phyloP scores from a whole-genome alignment of 352 stramenopile species.

The Thalassiosira pacifica region DNA sequence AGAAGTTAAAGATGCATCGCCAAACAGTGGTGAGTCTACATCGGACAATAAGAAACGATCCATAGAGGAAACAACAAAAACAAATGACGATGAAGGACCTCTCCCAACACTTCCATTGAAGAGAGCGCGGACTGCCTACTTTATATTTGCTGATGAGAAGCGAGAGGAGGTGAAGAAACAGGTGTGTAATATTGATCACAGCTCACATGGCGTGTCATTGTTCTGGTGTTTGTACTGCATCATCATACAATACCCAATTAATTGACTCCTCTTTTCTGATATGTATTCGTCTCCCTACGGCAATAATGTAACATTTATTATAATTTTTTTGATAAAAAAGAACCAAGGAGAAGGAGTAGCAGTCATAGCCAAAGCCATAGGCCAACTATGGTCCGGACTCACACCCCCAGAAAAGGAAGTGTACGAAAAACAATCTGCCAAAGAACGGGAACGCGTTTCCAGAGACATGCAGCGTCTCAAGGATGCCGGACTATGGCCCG shows the following conservation, averaged over 20 bases:
- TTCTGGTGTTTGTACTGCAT: background rate
- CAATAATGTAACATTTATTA: background rate
- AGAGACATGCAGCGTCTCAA: constrained; percentile 83
- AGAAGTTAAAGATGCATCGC: too few relatives aligned
- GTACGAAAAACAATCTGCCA: constrained; percentile 89
- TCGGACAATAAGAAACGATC: constrained; percentile 22
- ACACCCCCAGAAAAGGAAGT: constrained; percentile 89
- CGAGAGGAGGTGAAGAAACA: constrained; percentile 68
- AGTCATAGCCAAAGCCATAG: constrained; percentile 91
- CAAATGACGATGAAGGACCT: constrained; percentile 33
- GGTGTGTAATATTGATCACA: constrained; percentile 8
- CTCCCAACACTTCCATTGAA: constrained; percentile 71
- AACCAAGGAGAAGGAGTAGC: constrained; percentile 75
- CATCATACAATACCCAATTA: too few relatives aligned
- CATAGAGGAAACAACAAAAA: background rate
- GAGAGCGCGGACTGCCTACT: constrained; percentile 76
- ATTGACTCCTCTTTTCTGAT: too few relatives aligned
- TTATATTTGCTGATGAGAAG: constrained; percentile 84
- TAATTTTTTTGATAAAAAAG: constrained; percentile 43
- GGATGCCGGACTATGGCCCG: constrained; percentile 65
- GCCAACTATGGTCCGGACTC: constrained; percentile 91
- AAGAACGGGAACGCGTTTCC: constrained; percentile 84
- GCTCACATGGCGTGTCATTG: background rate
- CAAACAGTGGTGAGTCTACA: background rate
- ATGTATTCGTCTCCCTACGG: too few relatives aligned